phyloP scores from a whole-genome alignment of 2,329 filamentous ascomycete species.

The Venturia nashicola region DNA sequence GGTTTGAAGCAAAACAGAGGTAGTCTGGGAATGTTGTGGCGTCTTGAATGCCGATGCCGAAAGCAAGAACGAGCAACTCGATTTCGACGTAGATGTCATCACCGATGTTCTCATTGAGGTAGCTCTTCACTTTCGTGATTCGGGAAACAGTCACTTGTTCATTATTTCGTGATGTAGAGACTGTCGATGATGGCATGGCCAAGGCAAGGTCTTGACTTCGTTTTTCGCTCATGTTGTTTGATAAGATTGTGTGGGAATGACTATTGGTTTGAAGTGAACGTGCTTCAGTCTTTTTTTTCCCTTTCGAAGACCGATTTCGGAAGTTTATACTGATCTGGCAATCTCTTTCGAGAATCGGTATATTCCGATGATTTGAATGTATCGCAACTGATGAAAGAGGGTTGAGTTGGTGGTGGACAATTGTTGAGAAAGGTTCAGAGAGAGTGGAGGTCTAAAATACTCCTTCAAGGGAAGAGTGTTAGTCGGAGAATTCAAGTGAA shows the following conservation, averaged over 20 bases:
- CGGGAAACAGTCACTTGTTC: too few species aligned
- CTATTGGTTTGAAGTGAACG: too few species aligned
- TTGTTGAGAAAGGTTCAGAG: neutral
- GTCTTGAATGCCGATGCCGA: slow-evolving; percentile 35
- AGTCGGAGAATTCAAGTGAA: too few species aligned
- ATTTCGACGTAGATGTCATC: slow-evolving; percentile 14
- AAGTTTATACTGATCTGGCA: neutral
- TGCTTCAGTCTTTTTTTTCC: too few species aligned
- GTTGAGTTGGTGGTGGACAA: neutral
- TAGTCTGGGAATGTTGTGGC: slow-evolving; percentile 49
- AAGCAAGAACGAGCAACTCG: slow-evolving; percentile 27
- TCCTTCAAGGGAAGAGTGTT: too few species aligned
- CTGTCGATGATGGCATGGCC: neutral
- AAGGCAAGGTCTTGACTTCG: neutral
- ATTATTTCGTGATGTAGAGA: neutral
- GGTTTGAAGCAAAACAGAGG: slow-evolving; percentile 51
- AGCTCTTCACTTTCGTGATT: neutral
- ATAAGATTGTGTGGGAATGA: neutral
- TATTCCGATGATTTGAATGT: neutral
- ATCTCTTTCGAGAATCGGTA: neutral
- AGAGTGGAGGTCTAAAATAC: neutral
- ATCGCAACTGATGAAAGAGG: neutral
- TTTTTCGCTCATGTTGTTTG: neutral
- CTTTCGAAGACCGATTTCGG: neutral
- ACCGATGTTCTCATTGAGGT: neutral